Base-by-base conservation (phyloP, 306 rosid species). In the Prosopis cineraria region DNA sequence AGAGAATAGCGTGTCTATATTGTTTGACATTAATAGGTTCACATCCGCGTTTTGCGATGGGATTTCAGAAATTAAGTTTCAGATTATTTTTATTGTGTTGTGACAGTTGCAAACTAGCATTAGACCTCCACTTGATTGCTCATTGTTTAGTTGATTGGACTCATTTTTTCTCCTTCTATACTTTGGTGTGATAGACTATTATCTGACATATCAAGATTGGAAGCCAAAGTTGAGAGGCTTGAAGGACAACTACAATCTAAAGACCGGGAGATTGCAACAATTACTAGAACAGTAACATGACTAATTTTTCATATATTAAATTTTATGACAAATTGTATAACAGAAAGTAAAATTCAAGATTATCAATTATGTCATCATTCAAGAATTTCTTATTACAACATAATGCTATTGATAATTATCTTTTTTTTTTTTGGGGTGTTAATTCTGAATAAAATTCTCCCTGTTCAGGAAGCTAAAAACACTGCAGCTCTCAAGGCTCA, bases 241-340 rank as follows among this genome's bases (percentile, higher is more conserved):
- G 99, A 96, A 71, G 93, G 89, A 55, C 94, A 86, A 68, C 14
- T 96, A 63, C 99, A 93, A 84, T 87, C 84, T 71, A 96, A 96
- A 84, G 99, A 93, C 52, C 88, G 97, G 89, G 98, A 96, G 90
- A 93, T 95, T 79, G 98, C 99, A 17, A 91, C 98, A 7, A 91
- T 95, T 58, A 91, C 97, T 17, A 87, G 98, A 87, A 95, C 93
- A 69, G 99, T 95, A 73, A 79, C 79, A 44, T 69, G 24, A 76
- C 77, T 9, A 41, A 3, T 19, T 62, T 55, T 55, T 53, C n/a
- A n/a, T 72, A 68, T 68, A 50, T 58, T 22, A 55, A 76, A 53
- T 44, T n/a, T 16, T 45, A 47, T 53, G 37, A 52, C 37, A 68
- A 53, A 39, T 31, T 20, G 10, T 68, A 7, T 62, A 52, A 40